These are phyloP conservation scores for Suillus lakei DNA, from an alignment of 768 basidiomycete species.

Conservation along the genomic window DNA sequence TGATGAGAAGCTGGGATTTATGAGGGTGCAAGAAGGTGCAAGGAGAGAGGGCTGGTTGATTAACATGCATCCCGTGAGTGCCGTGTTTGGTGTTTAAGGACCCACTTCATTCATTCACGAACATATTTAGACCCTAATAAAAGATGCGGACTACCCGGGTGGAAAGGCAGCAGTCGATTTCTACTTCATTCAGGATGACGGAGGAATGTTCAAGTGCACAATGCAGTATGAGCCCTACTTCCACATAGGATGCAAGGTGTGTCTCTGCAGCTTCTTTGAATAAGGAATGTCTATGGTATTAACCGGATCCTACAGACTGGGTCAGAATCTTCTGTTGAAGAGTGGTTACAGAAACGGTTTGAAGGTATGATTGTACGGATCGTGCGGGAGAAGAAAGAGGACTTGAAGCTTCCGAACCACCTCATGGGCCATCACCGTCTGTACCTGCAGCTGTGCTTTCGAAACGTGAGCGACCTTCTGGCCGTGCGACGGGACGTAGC, in stretches of 20 bases:
- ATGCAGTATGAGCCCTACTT: conserved; percentile 95
- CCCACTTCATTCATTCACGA: not conserved
- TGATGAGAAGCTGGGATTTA: conserved; percentile 93
- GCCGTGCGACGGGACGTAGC: conserved; percentile 85
- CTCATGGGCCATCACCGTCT: conserved; percentile 92
- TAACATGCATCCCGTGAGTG: conserved; percentile 95
- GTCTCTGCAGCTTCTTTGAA: conserved; percentile 25
- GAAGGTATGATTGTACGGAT: conserved; percentile 86
- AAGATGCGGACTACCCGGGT: conserved; percentile 82
- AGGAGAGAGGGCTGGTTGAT: conserved; percentile 91
- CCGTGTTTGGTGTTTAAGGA: not conserved
- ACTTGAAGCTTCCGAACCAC: conserved; percentile 94
- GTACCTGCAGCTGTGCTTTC: conserved; percentile 87
- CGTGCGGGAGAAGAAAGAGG: conserved; percentile 85
- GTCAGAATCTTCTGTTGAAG: conserved; percentile 88
- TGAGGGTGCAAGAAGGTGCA: conserved; percentile 76
- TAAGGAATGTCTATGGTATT: not conserved
- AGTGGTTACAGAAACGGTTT: conserved; percentile 93
- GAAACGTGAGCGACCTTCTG: conserved; percentile 93
- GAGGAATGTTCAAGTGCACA: conserved; percentile 94
- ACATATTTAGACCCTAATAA: conserved; percentile 71
- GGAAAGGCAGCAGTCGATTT: conserved; percentile 93
- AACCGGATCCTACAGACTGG: conserved; percentile 59
- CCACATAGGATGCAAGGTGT: conserved; percentile 87
- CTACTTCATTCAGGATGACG: conserved; percentile 98